These are phyloP conservation scores for Hyphopichia homilentoma DNA, from an alignment of 805 yeast genomes.

Conservation along the genomic window DNA sequence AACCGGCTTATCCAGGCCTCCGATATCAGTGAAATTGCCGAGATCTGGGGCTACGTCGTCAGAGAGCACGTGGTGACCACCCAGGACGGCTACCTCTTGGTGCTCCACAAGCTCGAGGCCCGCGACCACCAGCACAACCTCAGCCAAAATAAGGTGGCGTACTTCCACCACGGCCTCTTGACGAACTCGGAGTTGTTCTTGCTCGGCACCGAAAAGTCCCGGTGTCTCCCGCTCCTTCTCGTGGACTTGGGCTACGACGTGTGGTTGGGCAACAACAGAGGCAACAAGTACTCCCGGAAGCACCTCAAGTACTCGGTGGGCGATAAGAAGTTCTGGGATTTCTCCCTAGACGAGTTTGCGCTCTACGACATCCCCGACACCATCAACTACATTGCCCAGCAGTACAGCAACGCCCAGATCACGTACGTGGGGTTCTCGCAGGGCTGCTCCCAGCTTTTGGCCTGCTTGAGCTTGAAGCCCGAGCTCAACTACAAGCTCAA, in stretches of 20 bases:
- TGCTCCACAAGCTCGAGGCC: constrained; percentile 23
- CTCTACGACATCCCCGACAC: constrained; percentile 28
- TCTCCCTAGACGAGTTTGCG: constrained; percentile 29
- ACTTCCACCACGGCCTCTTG: constrained; percentile 29
- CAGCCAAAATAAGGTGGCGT: constrained; percentile 27
- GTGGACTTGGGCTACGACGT: constrained; percentile 20
- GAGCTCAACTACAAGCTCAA: constrained; percentile 16
- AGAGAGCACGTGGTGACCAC: constrained; percentile 29
- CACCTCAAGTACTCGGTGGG: constrained; percentile 22
- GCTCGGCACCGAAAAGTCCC: constrained; percentile 17
- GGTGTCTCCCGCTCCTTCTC: constrained; percentile 19
- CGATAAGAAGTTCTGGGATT: constrained; percentile 25
- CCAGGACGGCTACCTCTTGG: constrained; percentile 23
- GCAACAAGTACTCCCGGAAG: constrained; percentile 28
- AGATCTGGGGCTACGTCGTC: constrained; percentile 18
- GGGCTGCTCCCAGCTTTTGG: constrained; percentile 30
- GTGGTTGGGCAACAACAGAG: constrained; percentile 25
- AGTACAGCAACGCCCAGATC: constrained; percentile 13
- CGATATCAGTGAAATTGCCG: constrained; percentile 22
- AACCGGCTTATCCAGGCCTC: constrained; percentile 6
- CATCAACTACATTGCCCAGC: constrained; percentile 16
- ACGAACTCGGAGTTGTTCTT: constrained; percentile 37
- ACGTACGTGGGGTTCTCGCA: constrained; percentile 29
- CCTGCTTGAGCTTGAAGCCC: constrained; percentile 26
- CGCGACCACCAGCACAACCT: constrained; percentile 3